Conservation (phyloP, 2,329 filamentous ascomycete genomes). For the Trichoderma sp. region DNA sequence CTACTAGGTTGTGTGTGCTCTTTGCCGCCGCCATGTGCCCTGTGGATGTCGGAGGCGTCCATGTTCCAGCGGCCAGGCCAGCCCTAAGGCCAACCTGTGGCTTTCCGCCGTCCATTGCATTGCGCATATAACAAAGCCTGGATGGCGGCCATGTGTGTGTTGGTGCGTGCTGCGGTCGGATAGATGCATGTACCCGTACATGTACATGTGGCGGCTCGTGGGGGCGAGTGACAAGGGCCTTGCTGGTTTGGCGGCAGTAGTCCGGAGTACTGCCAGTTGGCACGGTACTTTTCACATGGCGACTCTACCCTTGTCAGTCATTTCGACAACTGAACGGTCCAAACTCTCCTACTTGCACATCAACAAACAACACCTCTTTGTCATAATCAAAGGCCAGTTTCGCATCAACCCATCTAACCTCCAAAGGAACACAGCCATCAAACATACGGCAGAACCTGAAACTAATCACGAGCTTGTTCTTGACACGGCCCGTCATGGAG, state of each 20-base stretch:
- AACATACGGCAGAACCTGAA: background rate
- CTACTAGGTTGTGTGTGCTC: background rate
- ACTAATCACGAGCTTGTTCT: background rate
- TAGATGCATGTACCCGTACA: conserved; percentile 4
- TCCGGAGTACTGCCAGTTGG: background rate
- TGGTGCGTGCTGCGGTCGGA: conserved; percentile 4
- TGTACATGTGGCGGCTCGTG: background rate
- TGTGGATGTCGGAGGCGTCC: conserved; percentile 8
- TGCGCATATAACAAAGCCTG: background rate
- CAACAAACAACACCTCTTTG: background rate
- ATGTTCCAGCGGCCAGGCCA: background rate
- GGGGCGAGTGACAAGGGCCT: background rate
- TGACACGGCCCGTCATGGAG: conserved; percentile 38
- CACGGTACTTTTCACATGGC: background rate
- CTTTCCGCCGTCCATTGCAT: background rate
- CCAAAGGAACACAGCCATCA: background rate
- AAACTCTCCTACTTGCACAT: background rate
- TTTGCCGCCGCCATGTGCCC: conserved; percentile 23
- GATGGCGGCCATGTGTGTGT: background rate
- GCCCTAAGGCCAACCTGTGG: conserved; percentile 5
- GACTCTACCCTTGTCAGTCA: background rate
- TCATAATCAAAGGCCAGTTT: background rate
- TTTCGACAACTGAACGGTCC: background rate
- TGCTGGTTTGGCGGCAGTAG: background rate
- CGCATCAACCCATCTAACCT: background rate